phyloP scores from a whole-genome alignment of 345 rosid species.

The Psidium friedrichsthalianum region DNA sequence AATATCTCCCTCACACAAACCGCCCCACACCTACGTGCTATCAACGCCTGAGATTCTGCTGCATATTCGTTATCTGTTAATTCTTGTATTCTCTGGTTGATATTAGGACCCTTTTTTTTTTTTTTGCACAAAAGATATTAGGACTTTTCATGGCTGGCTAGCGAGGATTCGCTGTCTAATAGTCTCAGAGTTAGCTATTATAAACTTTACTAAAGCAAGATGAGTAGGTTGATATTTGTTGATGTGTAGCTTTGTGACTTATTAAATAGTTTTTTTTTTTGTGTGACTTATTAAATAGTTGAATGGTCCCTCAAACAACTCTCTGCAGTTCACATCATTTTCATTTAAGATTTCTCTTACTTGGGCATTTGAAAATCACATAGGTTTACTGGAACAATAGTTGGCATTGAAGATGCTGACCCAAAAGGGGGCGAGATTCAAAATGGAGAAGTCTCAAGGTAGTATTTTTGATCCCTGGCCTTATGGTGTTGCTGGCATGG shows the following conservation, averaged over 20 bases:
- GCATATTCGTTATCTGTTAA: not conserved
- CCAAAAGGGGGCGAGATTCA: conserved; percentile 45
- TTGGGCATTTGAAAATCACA: not conserved
- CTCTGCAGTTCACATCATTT: not conserved
- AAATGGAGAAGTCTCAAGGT: conserved; percentile 91
- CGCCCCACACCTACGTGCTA: not conserved
- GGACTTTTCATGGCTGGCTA: not conserved
- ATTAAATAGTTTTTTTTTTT: not conserved
- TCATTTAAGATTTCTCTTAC: not conserved
- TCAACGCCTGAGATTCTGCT: not conserved
- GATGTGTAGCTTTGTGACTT: not conserved
- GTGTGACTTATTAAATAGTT: not conserved
- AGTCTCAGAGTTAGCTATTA: not conserved
- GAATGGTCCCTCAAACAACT: not conserved
- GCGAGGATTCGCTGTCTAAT: not conserved
- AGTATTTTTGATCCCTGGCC: not conserved
- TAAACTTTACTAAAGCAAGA: not conserved
- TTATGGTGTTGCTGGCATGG: not conserved
- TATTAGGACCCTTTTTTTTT: not conserved
- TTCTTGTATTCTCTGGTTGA: not conserved
- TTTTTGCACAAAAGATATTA: not conserved
- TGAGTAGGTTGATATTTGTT: not conserved
- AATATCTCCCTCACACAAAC: not conserved
- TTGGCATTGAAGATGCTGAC: conserved; percentile 62
- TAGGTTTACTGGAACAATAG: conserved; percentile 76